Conservation (phyloP, 106 monocot species). For the Dendrobium nobile region DNA sequence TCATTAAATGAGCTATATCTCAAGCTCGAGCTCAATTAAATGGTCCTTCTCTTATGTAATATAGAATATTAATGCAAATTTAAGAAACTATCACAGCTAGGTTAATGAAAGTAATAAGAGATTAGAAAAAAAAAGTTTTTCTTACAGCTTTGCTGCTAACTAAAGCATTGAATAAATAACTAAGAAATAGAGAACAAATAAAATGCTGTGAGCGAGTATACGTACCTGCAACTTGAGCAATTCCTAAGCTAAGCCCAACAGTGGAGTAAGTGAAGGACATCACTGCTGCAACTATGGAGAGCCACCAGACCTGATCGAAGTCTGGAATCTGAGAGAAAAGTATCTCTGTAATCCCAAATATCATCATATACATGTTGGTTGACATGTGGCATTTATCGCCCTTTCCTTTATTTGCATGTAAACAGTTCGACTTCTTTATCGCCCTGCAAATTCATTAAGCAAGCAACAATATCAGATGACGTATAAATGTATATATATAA, state of each 20-base stretch:
- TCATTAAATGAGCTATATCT: no score
- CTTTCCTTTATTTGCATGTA: slow-evolving; percentile 31
- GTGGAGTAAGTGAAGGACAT: slow-evolving; percentile 69
- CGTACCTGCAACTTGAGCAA: slow-evolving; percentile 20
- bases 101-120: no score
- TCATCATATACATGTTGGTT: slow-evolving; percentile 43
- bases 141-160: neutral
- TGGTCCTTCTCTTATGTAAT: no score
- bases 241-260: slow-evolving; percentile 47
- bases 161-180: no score
- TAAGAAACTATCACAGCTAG: no score
- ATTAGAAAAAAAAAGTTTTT: neutral
- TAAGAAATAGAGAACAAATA: no score
- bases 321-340: slow-evolving; percentile 64
- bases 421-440: slow-evolving; percentile 58
- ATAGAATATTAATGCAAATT: no score
- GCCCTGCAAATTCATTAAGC: slow-evolving; percentile 26
- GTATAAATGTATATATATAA: neutral
- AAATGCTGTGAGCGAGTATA: no score
- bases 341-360: slow-evolving; percentile 51
- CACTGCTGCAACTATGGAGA: slow-evolving; percentile 58
- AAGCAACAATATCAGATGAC: neutral
- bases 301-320: slow-evolving; percentile 52
- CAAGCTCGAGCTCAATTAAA: no score
- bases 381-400: slow-evolving; percentile 32